Evolutionary conservation across 1,284 basidiomycete species (phyloP).

Genomic region (Ceratorhiza oryzae-sativae): DNA sequence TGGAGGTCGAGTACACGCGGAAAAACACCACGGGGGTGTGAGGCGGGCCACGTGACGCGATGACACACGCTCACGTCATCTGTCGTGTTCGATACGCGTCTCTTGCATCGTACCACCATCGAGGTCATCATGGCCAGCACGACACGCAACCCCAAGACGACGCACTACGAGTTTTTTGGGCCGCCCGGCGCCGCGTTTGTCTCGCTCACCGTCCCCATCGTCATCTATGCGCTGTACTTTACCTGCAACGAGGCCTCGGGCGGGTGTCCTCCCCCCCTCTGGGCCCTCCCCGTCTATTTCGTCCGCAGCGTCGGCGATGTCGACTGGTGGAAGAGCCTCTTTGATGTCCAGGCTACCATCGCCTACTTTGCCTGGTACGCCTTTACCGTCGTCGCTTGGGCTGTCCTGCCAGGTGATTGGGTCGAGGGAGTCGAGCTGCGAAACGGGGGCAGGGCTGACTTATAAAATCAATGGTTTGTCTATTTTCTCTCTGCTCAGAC

Average conservation of each 20-base stretch:
- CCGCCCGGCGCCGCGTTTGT: slow-evolving; percentile 81
- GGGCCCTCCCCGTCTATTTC: slow-evolving; percentile 57
- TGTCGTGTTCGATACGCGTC: slow-evolving; percentile 10
- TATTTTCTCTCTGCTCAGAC: slow-evolving; percentile 4
- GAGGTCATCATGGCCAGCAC: background rate
- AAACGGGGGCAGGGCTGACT: slow-evolving; percentile 71
- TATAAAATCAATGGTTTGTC: slow-evolving; percentile 95
- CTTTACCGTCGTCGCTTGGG: slow-evolving; percentile 85
- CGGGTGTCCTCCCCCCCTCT: slow-evolving; percentile 71
- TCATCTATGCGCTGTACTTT: slow-evolving; percentile 84
- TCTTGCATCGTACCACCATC: slow-evolving; percentile 19
- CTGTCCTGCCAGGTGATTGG: slow-evolving; percentile 84
- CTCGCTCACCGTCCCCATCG: slow-evolving; percentile 73
- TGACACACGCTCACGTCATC: background rate
- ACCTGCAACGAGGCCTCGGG: slow-evolving; percentile 81
- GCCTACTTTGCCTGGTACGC: slow-evolving; percentile 91
- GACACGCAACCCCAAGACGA: slow-evolving; percentile 51
- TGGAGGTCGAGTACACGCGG: slow-evolving; percentile 27
- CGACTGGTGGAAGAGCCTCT: slow-evolving; percentile 74
- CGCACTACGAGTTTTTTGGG: slow-evolving; percentile 81
- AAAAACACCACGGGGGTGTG: slow-evolving; percentile 30
- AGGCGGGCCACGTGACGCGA: slow-evolving; percentile 9
- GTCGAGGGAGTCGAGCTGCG: slow-evolving; percentile 82
- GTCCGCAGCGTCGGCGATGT: slow-evolving; percentile 58
- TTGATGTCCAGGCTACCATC: slow-evolving; percentile 77